phyloP scores from a whole-genome alignment of 495 filamentous ascomycete species.

The Platismatia glauca region DNA sequence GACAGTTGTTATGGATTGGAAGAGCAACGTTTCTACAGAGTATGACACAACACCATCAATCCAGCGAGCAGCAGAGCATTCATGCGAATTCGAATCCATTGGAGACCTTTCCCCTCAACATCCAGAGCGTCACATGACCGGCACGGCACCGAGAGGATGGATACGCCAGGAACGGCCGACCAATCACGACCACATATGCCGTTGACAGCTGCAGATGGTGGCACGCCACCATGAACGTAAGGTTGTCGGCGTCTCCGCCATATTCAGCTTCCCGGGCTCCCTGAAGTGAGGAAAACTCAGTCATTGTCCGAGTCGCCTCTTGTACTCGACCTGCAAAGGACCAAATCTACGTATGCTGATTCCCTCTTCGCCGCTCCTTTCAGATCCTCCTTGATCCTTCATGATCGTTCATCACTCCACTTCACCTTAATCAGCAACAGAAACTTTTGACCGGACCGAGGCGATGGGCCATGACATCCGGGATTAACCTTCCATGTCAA shows the following conservation, averaged over 20 bases:
- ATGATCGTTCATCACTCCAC: conserved; percentile 8
- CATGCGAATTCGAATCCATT: background rate
- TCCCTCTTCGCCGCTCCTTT: background rate
- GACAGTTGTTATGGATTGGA: background rate
- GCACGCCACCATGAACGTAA: background rate
- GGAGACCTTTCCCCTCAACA: background rate
- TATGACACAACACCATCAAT: background rate
- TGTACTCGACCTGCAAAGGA: background rate
- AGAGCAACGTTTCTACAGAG: background rate
- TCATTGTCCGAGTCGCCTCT: background rate
- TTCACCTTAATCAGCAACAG: background rate
- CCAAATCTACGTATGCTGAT: background rate
- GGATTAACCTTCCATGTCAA: background rate
- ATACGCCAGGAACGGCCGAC: conserved; percentile 1
- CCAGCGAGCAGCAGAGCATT: background rate
- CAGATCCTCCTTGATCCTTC: conserved; percentile 3
- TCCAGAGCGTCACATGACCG: conserved; percentile 19
- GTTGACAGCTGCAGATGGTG: conserved; percentile 7
- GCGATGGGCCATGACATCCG: conserved; percentile 10
- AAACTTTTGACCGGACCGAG: conserved; percentile 1
- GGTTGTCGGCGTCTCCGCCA: background rate
- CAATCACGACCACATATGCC: conserved; percentile 5
- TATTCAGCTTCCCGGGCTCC: background rate
- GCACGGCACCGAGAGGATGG: conserved; percentile 16
- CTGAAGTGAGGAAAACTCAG: background rate